A percentile compares a stretch with the other conserved stretches of the same genome.
Evolutionary conservation across 1,139 yeast genomes (phyloP).

Genomic region (Debaryomycetaceae sp.): DNA sequence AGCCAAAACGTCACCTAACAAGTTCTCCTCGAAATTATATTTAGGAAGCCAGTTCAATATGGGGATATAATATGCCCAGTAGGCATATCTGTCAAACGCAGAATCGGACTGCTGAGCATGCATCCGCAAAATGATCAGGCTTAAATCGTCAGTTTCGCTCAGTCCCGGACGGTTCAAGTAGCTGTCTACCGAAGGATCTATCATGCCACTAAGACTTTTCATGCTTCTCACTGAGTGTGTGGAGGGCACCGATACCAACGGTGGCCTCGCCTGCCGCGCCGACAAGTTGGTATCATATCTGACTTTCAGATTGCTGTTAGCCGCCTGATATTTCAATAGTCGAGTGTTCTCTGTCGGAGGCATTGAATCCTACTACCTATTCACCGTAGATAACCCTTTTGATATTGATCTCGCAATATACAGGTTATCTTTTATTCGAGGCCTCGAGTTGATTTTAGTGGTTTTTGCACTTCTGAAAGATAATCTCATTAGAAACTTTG

Average conservation of each 20-base stretch:
- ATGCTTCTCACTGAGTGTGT: slow-evolving; percentile 20
- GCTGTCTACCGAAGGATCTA: slow-evolving; percentile 18
- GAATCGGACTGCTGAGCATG: background rate
- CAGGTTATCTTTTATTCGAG: too few relatives aligned
- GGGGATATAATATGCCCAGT: slow-evolving; percentile 32
- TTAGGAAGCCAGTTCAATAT: slow-evolving; percentile 30
- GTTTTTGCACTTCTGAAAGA: too few relatives aligned
- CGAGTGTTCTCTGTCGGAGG: background rate
- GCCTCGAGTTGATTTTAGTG: too few relatives aligned
- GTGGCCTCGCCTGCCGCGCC: slow-evolving; percentile 15
- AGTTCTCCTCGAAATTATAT: slow-evolving; percentile 12
- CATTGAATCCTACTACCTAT: background rate
- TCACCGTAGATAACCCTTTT: background rate
- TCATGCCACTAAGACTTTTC: slow-evolving; percentile 13
- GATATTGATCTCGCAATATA: background rate
- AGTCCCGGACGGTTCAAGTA: slow-evolving; percentile 6
- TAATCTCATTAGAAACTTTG: too few relatives aligned
- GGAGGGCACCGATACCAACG: slow-evolving; percentile 26
- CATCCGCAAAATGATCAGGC: background rate
- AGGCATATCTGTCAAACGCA: slow-evolving; percentile 21
- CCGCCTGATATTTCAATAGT: background rate
- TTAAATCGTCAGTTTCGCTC: slow-evolving; percentile 1
- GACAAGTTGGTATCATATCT: background rate
- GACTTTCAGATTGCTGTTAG: background rate
- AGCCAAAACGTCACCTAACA: slow-evolving; percentile 31